Evolutionary conservation across 2,329 filamentous ascomycete genomes (phyloP), one percentile per base, ranked within the genome.

Genomic region (Trichophaea hybrida): DNA sequence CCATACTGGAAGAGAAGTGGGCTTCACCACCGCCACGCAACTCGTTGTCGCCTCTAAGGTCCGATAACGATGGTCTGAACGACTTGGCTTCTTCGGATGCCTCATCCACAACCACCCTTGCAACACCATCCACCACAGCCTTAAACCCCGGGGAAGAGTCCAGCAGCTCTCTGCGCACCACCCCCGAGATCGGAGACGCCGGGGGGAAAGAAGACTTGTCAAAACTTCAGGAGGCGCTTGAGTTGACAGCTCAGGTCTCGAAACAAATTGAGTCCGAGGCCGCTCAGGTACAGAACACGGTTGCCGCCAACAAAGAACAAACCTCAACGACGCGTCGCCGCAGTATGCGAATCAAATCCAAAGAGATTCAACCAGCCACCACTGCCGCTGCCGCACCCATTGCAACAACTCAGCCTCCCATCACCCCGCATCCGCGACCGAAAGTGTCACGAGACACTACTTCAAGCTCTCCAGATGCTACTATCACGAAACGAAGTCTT

Each of bases 381-480:
- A 24, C 24, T 31, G 24, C 13, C 12, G 24, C 10, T 4, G 48
- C 48, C 48, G 24, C 10, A 12, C 13, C n/a, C 52, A 12, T 44
- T 24, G 43, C 8, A n/a, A 12, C 52, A 12, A 40, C 52, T 5
- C 33, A 37, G 33, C n/a, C 34, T 10, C 7, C n/a, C 52, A 38
- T 13, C 10, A 55, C 33, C 17, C 53, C n/a, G 38, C 15, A n/a
- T 54, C 51, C 53, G 38, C 34, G 13, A 32, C 17, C 53, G 53
- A 55, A 57, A 6, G 17, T n/a, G 35, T 5, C 53, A 17, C 35
- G 8, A 13, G 51, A 34, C 55, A 59, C 59, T 40, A 59, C 61
- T 50, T 55, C 60, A 37, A 58, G 17, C 17, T 17, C 51, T 55
- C 34, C 49, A 32, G 61, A 57, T 43, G 56, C 61, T 40, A 58